Evolutionary conservation across 129 eudicot species (phyloP).

Genomic region (Rutidosis leptorrhynchoides): DNA sequence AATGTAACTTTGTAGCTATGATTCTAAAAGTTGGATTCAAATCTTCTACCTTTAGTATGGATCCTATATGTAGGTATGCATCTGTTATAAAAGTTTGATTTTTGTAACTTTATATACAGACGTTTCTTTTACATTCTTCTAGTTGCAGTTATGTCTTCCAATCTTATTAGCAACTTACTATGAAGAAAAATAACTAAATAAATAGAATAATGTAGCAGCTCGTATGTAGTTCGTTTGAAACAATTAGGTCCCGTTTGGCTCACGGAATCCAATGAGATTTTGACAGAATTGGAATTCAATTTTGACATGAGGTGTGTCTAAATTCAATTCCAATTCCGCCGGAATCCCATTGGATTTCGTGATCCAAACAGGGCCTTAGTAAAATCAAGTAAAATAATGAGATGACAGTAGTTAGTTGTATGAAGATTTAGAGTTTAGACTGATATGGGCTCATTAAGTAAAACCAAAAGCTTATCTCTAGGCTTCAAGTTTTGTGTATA

Average conservation of each 20-base stretch:
- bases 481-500: background rate
- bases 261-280: too few species aligned
- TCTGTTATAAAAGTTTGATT: background rate
- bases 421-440: background rate
- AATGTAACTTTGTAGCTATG: background rate
- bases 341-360: too few species aligned
- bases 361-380: too few species aligned
- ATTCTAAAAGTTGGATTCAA: background rate
- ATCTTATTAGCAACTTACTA: too few species aligned
- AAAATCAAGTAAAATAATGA: background rate
- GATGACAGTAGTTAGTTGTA: background rate
- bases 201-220: background rate
- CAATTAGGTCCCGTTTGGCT: too few species aligned
- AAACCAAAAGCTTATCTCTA: background rate
- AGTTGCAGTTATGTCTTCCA: background rate
- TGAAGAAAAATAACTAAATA: background rate
- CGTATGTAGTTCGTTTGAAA: too few species aligned
- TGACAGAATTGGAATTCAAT: too few species aligned
- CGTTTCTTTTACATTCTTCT: background rate
- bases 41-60: background rate
- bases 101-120: background rate
- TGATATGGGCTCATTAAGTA: background rate
- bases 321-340: too few species aligned
- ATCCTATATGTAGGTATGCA: background rate
- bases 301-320: too few species aligned